Base-by-base conservation (phyloP, 169 alveolate species). In the Plasmodium vinckei region DNA sequence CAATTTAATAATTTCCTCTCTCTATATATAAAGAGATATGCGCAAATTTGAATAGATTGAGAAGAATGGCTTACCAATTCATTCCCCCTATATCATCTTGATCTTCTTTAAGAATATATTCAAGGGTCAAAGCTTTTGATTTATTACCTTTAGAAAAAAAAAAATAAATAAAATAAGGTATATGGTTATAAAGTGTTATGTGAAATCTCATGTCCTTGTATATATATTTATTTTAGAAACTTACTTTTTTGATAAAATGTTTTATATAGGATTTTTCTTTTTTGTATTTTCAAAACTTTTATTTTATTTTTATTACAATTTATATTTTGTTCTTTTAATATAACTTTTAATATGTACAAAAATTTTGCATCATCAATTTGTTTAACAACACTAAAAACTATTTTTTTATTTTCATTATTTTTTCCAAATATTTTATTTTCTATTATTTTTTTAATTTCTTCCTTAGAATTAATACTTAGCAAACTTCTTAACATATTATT, bases 371-470 rank as follows among this genome's bases (percentile, higher is more conserved):
- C 65, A 33, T 54, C 27, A 44, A 71, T 51, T 23, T 71, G 53
- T 33, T 71, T 71, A n/a, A 7, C 19, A 39, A 71, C 54, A 54
- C 49, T 53, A 10, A 71, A 71, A 12, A 71, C 54, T 2, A 71
- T 71, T 71, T 71, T 25, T 54, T 71, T 68, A 54, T 15, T 53
- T 33, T 71, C 33, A 12, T 39, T 68, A 53, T 71, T 71, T n/a
- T 53, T 71, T 15, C 39, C 54, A 54, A 53, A 21, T 53, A 17
- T 42, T 25, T 54, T 71, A 33, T 33, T 33, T 9, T 71, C 54
- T 53, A 71, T 71, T 27, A 27, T 53, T 71, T 54, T 71, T 51
- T 71, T 71, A 27, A 71, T 71, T 33, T 71, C 86, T 23, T 54
- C 86, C 44, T 71, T 71, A 54, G 56, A 71, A 71, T 71, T 54